Percentiles rank a stretch among this genome's conserved stretches.
Evolutionary conservation across 192 early-diverging fungal species (phyloP).

Genomic region (Podila horticola): DNA sequence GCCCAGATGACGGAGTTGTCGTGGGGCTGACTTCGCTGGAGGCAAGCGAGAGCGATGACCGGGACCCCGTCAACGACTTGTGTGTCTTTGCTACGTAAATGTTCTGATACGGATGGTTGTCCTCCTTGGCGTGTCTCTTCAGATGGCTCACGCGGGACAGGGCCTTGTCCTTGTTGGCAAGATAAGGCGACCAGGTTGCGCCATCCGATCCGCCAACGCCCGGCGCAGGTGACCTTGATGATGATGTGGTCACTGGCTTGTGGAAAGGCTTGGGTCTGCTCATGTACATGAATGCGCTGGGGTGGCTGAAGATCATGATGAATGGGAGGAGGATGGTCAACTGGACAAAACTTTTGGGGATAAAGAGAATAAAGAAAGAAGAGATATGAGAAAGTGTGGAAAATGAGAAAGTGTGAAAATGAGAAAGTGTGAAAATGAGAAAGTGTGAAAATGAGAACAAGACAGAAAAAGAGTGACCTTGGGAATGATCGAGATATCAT

Average conservation of each 20-base stretch:
- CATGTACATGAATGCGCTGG: slow-evolving; percentile 18
- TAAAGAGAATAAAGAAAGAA: background rate
- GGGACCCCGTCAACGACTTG: too few relatives aligned
- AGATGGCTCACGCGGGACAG: too few relatives aligned
- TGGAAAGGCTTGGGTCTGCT: slow-evolving; percentile 3
- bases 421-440: background rate
- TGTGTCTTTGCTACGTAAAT: too few relatives aligned
- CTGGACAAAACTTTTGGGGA: background rate
- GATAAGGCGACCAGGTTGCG: slow-evolving; percentile 25
- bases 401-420: slow-evolving; percentile 2
- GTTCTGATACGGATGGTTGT: too few relatives aligned
- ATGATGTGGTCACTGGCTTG: background rate
- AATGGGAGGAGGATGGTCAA: background rate
- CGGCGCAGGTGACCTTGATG: slow-evolving; percentile 7
- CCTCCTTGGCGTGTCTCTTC: too few relatives aligned
- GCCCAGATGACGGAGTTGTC: too few relatives aligned
- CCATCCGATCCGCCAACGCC: slow-evolving; percentile 36
- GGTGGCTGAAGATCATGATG: slow-evolving; percentile 38
- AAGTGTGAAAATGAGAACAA: background rate
- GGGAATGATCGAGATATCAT: too few relatives aligned
- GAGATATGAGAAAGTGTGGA: background rate
- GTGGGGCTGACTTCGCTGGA: too few relatives aligned
- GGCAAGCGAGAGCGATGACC: too few relatives aligned
- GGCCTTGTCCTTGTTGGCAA: background rate
- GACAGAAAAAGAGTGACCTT: background rate